phyloP scores from a whole-genome alignment of 2,329 filamentous ascomycete genomes.

The Diaporthe citriasiana region DNA sequence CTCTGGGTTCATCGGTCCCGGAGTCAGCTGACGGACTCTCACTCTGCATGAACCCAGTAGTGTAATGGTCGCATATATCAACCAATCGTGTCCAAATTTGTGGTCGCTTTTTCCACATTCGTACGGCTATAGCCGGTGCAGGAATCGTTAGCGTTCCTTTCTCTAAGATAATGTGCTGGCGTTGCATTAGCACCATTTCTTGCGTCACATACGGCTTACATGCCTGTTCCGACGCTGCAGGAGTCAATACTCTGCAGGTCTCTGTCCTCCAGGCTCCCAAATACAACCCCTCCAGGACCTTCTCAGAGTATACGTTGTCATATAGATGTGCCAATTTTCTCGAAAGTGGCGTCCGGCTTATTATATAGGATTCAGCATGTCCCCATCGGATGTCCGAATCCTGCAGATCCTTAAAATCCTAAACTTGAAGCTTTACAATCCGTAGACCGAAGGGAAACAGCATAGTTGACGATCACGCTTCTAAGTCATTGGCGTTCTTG shows the following conservation, averaged over 20 bases:
- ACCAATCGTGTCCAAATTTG: neutral
- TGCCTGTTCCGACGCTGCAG: neutral
- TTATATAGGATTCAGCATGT: neutral
- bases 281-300: neutral
- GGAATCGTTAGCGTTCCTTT: neutral
- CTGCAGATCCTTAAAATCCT: neutral
- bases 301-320: too few relatives aligned
- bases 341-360: neutral
- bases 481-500: neutral
- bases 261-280: neutral
- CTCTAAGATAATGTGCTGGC: neutral
- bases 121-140: neutral
- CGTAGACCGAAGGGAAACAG: neutral
- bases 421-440: neutral
- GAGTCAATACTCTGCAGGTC: neutral
- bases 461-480: neutral
- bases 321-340: neutral
- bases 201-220: neutral
- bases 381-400: slow-evolving; percentile 10
- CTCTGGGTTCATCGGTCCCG: neutral
- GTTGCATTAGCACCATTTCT: neutral
- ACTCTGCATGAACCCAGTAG: too few relatives aligned
- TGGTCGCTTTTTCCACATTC: neutral
- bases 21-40: neutral
- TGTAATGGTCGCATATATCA: too few relatives aligned